phyloP scores from a whole-genome alignment of 371 early-diverging fungal genomes.

The Entomophthora muscae region DNA sequence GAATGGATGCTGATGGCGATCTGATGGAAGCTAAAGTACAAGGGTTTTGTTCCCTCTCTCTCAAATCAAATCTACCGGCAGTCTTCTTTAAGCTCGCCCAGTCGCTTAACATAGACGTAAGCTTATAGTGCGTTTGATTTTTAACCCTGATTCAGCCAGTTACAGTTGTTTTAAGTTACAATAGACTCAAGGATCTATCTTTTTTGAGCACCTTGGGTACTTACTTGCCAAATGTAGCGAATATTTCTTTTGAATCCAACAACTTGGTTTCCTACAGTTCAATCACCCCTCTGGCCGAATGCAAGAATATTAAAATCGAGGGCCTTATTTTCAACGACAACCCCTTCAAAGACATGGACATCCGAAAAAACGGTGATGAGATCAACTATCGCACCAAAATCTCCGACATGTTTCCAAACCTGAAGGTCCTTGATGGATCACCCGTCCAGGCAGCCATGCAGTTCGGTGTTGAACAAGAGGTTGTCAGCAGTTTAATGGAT shows the following conservation, averaged over 20 bases:
- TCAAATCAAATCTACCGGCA: background rate
- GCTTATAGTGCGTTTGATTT: background rate
- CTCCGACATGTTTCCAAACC: background rate
- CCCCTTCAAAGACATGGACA: background rate
- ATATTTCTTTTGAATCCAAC: background rate
- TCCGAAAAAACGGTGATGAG: background rate
- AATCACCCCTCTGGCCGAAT: background rate
- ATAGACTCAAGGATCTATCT: background rate
- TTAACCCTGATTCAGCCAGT: background rate
- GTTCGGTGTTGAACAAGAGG: background rate
- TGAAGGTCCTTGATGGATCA: background rate
- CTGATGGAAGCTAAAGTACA: background rate
- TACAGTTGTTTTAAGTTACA: background rate
- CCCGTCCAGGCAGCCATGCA: background rate
- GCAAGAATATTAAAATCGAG: background rate
- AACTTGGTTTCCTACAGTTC: background rate
- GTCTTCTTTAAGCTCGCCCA: background rate
- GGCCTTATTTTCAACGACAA: conserved; percentile 1
- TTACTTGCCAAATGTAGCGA: background rate
- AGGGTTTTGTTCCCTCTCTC: background rate
- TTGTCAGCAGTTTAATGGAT: background rate
- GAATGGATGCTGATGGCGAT: background rate
- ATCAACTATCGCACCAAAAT: background rate
- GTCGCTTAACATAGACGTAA: background rate
- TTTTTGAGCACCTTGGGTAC: background rate